Evolutionary conservation across 768 basidiomycete species (phyloP).

Genomic region (Tylopilus sp.): DNA sequence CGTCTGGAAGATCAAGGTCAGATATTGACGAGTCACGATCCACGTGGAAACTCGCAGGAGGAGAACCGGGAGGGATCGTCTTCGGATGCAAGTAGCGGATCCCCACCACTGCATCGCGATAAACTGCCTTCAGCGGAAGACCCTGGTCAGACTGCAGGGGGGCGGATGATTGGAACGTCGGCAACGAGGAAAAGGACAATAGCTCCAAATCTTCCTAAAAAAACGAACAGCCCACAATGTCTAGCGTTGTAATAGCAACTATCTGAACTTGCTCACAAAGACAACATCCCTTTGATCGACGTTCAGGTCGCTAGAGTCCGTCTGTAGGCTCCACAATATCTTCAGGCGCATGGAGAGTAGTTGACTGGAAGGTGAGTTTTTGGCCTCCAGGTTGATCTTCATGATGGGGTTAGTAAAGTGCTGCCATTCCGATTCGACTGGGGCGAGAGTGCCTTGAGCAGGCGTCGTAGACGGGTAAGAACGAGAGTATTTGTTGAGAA

Average conservation of each 20-base stretch:
- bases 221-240: not conserved
- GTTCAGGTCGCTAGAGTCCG: constrained; percentile 33
- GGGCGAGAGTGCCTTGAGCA: constrained; percentile 16
- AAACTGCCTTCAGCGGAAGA: constrained; percentile 77
- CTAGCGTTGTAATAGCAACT: not conserved
- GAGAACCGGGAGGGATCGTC: constrained; percentile 24
- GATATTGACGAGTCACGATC: not conserved
- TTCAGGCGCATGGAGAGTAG: constrained; percentile 64
- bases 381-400: constrained; percentile 58
- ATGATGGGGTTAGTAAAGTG: constrained; percentile 73
- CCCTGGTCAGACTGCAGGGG: constrained; percentile 42
- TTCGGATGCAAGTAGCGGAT: constrained; percentile 66
- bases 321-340: constrained; percentile 59
- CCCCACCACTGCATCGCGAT: constrained; percentile 69
- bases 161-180: constrained; percentile 26
- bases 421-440: constrained; percentile 59
- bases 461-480: constrained; percentile 43
- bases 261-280: constrained; percentile 50
- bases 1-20: constrained; percentile 38
- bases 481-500: constrained; percentile 63
- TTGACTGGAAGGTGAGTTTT: constrained; percentile 44
- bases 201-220: constrained; percentile 75
- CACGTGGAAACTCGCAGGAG: constrained; percentile 27
- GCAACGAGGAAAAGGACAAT: constrained; percentile 56
- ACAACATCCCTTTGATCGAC: constrained; percentile 53